These are phyloP conservation scores for Dysphania ambrosioides DNA, from an alignment of 148 eudicot species.

Conservation along the genomic window DNA sequence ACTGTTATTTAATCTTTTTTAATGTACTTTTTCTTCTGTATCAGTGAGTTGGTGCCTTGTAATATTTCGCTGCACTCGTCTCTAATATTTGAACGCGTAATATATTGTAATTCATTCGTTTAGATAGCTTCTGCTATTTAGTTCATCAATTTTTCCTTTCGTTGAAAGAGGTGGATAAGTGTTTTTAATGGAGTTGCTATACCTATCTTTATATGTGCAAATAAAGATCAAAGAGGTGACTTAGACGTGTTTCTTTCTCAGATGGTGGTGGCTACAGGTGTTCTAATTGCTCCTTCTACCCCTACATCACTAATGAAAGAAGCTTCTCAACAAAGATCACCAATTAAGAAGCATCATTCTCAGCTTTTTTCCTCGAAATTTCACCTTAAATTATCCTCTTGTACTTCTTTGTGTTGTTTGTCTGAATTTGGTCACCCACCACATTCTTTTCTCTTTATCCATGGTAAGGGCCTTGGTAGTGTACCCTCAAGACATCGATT, in stretches of 20 bases:
- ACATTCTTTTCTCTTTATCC: slow-evolving; percentile 6
- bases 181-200: background rate
- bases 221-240: background rate
- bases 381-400: slow-evolving; percentile 13
- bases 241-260: background rate
- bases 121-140: background rate
- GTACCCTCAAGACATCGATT: background rate
- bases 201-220: background rate
- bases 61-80: background rate
- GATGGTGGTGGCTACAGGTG: slow-evolving; percentile 20
- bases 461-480: slow-evolving; percentile 2
- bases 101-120: background rate
- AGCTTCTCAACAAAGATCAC: slow-evolving; percentile 8
- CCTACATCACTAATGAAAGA: slow-evolving; percentile 8
- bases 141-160: background rate
- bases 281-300: slow-evolving; percentile 11
- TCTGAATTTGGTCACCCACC: background rate
- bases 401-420: slow-evolving; percentile 3
- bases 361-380: slow-evolving; percentile 11
- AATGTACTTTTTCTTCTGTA: background rate
- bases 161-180: background rate
- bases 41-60: background rate
- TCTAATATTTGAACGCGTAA: background rate
- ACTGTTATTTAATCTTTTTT: too few species aligned
- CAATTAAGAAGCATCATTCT: background rate